phyloP scores from a whole-genome alignment of 2,329 filamentous ascomycete species.

The Fusarium zealandicum region DNA sequence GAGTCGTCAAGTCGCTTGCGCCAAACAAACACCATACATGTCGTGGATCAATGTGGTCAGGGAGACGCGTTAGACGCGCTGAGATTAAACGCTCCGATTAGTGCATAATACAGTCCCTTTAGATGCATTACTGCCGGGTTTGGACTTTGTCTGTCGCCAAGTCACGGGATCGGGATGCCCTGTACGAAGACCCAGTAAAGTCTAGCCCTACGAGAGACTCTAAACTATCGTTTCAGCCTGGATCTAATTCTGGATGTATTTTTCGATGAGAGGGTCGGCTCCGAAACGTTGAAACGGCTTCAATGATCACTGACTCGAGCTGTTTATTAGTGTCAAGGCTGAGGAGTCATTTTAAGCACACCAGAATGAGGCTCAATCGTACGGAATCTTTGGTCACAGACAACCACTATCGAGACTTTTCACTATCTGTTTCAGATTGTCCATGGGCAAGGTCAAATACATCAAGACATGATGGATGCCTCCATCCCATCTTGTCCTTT shows the following conservation, averaged over 20 bases:
- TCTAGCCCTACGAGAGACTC: constrained; percentile 12
- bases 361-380: no score
- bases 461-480: no score
- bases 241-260: not conserved
- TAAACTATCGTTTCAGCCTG: not conserved
- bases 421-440: no score
- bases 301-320: no score
- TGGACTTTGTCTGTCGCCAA: constrained; percentile 2
- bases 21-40: constrained; percentile 2
- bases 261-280: not conserved
- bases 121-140: constrained; percentile 1
- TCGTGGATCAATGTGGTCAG: constrained; percentile 11
- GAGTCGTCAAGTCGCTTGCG: constrained; percentile 17
- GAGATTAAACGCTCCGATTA: constrained; percentile 20
- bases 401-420: no score
- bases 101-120: constrained; percentile 6
- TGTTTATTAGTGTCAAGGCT: no score
- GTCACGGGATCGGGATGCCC: constrained; percentile 11
- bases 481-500: no score
- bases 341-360: no score
- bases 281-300: no score
- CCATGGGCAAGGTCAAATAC: no score
- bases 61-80: constrained; percentile 41
- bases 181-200: constrained; percentile 4
- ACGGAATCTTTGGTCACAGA: no score